Base-by-base conservation (phyloP, 1,139 yeast species). In the Geotrichum armillariae region DNA sequence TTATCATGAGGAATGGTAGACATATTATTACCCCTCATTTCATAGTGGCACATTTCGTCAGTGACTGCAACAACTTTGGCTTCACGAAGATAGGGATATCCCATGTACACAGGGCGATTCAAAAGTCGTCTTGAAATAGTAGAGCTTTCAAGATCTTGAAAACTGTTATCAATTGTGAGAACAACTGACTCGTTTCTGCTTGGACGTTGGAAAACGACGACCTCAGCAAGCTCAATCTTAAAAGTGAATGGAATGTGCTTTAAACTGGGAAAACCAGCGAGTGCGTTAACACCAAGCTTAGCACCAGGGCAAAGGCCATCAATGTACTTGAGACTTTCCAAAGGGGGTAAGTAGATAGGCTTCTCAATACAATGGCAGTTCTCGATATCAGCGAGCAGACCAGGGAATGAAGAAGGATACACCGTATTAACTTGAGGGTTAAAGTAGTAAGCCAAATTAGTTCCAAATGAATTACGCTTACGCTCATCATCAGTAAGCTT, bases 211-310 rank as follows among this genome's bases (percentile, higher is more conserved):
- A 93, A 93, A 1, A 94, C 85, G 55, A 77, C 73, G 14, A 91
- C 84, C 54, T 84, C 87, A 54, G 82, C 83, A 52, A 73, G 70
- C 48, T 75, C 79, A 56, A 86, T 69, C 44, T 72, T 69, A 58
- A 75, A 69, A 0, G 74, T 68, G 62, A 82, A 85, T 4, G 91
- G 84, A 43, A 93, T 69, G 0, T 94, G 79, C 45, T 78, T 70
- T 61, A 93, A 74, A 14, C 93, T 75, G 50, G 99, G 99, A 77
- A 94, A 93, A 1, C 98, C 97, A 14, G 96, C 95, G 52, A 86
- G 72, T 47, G 87, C 72, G 3, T 83, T 76, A 25, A 71, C 73
- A 41, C 98, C 98, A 2, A 78, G 70, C 55, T 78, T 74, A 9
- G 90, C 95, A 52, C 87, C 86, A 31, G 78, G 75, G 44, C 80